Base-by-base conservation (phyloP, 2,329 filamentous ascomycete species). In the Colletotrichum sp. region DNA sequence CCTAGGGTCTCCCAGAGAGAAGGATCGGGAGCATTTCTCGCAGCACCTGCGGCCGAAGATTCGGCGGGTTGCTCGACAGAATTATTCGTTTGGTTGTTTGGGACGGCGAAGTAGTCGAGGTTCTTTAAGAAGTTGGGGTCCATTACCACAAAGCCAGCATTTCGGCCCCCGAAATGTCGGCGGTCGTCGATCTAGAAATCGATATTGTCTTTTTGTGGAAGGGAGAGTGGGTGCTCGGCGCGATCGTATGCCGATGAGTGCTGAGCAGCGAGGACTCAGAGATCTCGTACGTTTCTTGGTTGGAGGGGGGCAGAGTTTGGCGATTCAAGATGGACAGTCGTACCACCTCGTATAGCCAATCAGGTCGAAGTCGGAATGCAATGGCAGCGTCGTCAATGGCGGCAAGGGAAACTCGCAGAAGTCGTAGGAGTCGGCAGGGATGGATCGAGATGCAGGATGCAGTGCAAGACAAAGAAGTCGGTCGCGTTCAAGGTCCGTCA, bases 41-140 rank as follows among this genome's bases (percentile, higher is more conserved):
- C 68, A 24, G 82, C 78, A 32, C 78, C 76, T 18, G 80, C 72
- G 16, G 79, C 78, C 13, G 80, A 72, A 52, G 81, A 73, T 69
- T 80, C 78, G 71, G 79, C 81, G 43, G 82, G 76, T 78, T 84
- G 84, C 66, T 83, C 83, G 26, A 82, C 80, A 5, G 80, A 77
- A 66, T 84, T 84, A 68, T 83, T 77, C 18, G 82, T 83, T 82
- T 85, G 84, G 57, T 81, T 83, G 63, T 85, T 85, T 67, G 84
- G 83, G 69, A 83, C 84, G 70, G 83, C 81, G 79, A 86, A 86
- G 79, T 84, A 86, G 78, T 84, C 84, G 76, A 86, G 80, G 58
- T 85, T 82, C 80, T 80, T 83, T 52, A 85, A 79, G 16, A 85
- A 80, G 68, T 85, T 82, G 28, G 82, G 79, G 79, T 86, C 84